These are phyloP conservation scores for Teratosphaeria gauchensis DNA, from an alignment of 2,329 filamentous ascomycete genomes.

Conservation along the genomic window DNA sequence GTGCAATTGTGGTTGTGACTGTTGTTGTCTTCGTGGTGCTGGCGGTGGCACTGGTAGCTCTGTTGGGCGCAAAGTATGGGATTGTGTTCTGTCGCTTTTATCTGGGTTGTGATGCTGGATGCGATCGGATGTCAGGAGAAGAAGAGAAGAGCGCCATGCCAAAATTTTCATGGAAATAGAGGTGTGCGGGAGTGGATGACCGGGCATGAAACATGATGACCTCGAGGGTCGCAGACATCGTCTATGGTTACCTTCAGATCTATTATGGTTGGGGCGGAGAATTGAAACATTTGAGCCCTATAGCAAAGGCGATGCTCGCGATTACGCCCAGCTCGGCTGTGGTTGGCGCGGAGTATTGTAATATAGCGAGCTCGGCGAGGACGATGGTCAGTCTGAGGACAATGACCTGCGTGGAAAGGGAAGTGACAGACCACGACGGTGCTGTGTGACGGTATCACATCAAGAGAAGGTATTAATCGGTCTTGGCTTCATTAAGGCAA, in stretches of 20 bases:
- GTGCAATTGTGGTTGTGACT: too few relatives aligned
- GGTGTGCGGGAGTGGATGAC: not conserved
- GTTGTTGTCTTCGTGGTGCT: not conserved
- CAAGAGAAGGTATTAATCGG: not conserved
- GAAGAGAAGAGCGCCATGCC: too few relatives aligned
- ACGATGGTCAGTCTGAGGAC: not conserved
- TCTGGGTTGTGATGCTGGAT: not conserved
- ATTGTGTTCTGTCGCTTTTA: not conserved
- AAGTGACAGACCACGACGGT: not conserved
- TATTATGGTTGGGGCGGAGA: not conserved
- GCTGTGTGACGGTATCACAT: not conserved
- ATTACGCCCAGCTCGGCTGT: not conserved
- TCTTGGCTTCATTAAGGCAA: not conserved
- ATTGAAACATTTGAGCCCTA: not conserved
- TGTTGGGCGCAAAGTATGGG: not conserved
- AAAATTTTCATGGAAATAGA: too few relatives aligned
- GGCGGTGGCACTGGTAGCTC: not conserved
- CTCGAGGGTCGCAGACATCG: not conserved
- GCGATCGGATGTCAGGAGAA: not conserved
- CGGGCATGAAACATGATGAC: not conserved
- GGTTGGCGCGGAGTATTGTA: not conserved
- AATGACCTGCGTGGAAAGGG: not conserved
- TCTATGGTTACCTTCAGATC: not conserved
- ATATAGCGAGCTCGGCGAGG: not conserved
- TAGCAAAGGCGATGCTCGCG: too few relatives aligned